Conservation (phyloP, 805 yeast genomes). For the Candida sphagnicola region DNA sequence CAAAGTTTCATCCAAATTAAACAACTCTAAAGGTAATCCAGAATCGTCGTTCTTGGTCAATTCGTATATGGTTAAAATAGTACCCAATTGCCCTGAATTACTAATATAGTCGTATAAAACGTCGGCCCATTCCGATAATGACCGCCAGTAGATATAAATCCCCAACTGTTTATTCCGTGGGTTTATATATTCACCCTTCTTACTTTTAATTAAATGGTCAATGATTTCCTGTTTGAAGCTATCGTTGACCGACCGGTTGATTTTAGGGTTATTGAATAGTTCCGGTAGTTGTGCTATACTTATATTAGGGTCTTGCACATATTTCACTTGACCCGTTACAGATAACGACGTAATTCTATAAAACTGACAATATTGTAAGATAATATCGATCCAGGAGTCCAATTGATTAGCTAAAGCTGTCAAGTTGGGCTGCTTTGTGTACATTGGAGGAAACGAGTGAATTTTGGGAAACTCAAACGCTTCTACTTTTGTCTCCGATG, state of each 20-base stretch:
- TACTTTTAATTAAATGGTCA: constrained; percentile 48
- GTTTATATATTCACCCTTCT: constrained; percentile 54
- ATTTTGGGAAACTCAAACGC: constrained; percentile 38
- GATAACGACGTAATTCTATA: constrained; percentile 37
- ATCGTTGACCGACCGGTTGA: constrained; percentile 51
- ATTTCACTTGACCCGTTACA: constrained; percentile 24
- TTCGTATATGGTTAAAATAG: constrained; percentile 81
- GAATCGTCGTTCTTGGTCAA: constrained; percentile 60
- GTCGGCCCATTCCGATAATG: constrained; percentile 43
- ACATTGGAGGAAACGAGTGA: constrained; percentile 79
- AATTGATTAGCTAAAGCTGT: constrained; percentile 75
- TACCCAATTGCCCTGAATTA: constrained; percentile 69
- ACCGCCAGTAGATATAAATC: constrained; percentile 57
- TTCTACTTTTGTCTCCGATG: not conserved
- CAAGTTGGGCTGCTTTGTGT: constrained; percentile 82
- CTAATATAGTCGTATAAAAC: constrained; percentile 41
- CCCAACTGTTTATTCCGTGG: constrained; percentile 60
- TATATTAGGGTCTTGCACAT: constrained; percentile 21
- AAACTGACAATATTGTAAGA: constrained; percentile 57
- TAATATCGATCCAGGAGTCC: constrained; percentile 68
- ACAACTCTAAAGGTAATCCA: constrained; percentile 53
- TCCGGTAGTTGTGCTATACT: constrained; percentile 20
- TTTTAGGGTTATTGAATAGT: constrained; percentile 48
- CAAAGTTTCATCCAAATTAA: constrained; percentile 55
- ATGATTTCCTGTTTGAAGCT: constrained; percentile 57